Evolutionary conservation across 129 eudicot species (phyloP), one percentile per base, ranked within the genome.

Genomic region (Saussurea involucrata): DNA sequence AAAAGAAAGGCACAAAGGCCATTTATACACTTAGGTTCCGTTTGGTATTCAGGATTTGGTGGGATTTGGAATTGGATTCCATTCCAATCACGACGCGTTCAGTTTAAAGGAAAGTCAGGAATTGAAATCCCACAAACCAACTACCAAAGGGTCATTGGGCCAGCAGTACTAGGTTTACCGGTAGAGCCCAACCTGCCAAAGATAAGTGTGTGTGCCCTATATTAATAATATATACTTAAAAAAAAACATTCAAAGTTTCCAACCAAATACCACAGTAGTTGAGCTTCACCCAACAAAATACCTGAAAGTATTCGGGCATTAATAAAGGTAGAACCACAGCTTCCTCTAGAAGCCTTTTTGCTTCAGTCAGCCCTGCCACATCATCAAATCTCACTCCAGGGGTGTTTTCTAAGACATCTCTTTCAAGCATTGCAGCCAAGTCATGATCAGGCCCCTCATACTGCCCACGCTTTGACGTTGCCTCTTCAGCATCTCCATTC

Each of bases 291-390:
- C 18, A 44, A 61, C 32, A 90, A 74, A 90, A 73, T 84, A 94
- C 98, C 98, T 95, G 99, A 77, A 95, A 95, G 84, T 95, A 95
- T 34, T 95, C 99, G 53, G 99, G 99, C 99, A 95, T 95, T 90
- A 92, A 88, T 58, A 95, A 70, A 18, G 99, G 99, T 80, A 95
- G 97, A 78, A 95, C 99, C 69, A 95, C 99, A 78, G 97, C 99
- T 90, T 81, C 84, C 44, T 81, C 84, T 74, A 81, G 85, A 81
- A 95, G 95, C 75, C 99, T 85, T 86, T 95, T 95, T 61, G 99
- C 99, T 90, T 95, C 99, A 72, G 81, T 88, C 42, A 95, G 74
- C 57, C 99, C 99, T 73, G 97, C 97, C 53, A 92, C 99, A 63
- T 95, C 99, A 66, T 95, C 99, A 95, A 96, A 95, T 84, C 92